Percentiles rank a stretch among this genome's conserved stretches.
phyloP scores from a whole-genome alignment of 75 land plant genomes.

The Cunninghamia lanceolata region DNA sequence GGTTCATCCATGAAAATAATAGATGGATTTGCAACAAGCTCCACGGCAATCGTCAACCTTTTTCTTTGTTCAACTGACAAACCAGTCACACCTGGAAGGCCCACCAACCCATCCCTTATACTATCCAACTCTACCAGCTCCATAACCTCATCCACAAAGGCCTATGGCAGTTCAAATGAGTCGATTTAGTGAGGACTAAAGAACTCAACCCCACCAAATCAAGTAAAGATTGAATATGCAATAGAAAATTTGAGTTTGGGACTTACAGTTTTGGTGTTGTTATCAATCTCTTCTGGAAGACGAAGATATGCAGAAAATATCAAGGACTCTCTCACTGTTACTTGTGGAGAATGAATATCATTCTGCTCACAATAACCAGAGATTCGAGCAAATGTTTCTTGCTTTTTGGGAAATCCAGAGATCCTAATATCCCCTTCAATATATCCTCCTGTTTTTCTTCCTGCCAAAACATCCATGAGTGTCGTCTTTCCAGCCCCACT shows the following conservation, averaged over 20 bases:
- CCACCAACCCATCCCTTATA: conserved; percentile 45
- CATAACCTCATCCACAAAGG: conserved; percentile 62
- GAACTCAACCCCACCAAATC: not conserved
- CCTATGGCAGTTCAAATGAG: conserved; percentile 12
- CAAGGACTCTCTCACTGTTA: no score
- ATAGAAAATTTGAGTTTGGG: not conserved
- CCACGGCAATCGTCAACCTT: conserved; percentile 64
- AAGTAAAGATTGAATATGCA: not conserved
- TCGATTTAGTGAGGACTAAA: not conserved
- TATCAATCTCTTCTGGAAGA: conserved; percentile 39
- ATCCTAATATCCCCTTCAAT: conserved; percentile 86
- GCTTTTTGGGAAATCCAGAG: conserved; percentile 67
- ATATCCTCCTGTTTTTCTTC: conserved; percentile 84
- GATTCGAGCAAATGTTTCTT: conserved; percentile 79
- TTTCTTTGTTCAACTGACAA: conserved; percentile 59
- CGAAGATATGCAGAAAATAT: conserved; percentile 38
- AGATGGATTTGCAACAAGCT: conserved; percentile 79
- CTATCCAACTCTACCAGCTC: conserved; percentile 57
- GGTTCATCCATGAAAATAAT: conserved; percentile 83
- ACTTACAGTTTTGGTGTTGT: conserved; percentile 16
- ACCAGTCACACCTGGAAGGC: conserved; percentile 54
- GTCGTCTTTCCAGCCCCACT: conserved; percentile 99
- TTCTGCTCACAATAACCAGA: conserved; percentile 84
- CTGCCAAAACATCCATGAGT: conserved; percentile 92
- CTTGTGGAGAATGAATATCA: conserved; percentile 88